Base-by-base conservation (phyloP, 2,329 filamentous ascomycete genomes). In the Ascochyta lentis region DNA sequence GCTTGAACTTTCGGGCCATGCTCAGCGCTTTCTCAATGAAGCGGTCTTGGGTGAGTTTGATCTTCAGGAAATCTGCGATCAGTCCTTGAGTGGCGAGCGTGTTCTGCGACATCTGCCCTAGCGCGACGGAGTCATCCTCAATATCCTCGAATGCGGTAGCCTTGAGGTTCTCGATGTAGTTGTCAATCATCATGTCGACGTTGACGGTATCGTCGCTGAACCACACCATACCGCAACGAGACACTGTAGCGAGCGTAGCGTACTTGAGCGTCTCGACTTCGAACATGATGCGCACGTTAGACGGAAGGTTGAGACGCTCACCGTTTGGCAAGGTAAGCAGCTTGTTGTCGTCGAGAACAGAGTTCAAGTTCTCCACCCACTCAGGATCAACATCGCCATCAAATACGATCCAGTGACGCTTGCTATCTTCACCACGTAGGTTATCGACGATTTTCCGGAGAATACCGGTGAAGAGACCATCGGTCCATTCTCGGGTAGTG, bases 161-260 rank as follows among this genome's bases (percentile, higher is more conserved):
- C 65, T 89, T 88, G 35, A 99, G 85, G 42, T 89, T 87, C 58
- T 95, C 87, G 48, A 99, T 85, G 70, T 99, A 97, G 77, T 98
- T 91, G 60, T 86, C 83, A 37, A 98, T 89, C 87, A 98, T 90
- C 90, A 99, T 96, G 63, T 85, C 85, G 1, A 94, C 86, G 29
- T 92, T 94, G 37, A 99, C 94, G 26, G 93, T 98, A 71, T 99
- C 96, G 69, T 97, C 94, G 73, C 92, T 99, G 79, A 98, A 99
- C 95, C 95, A 99, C 13, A 99, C 96, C 95, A 99, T 99, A 83
- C 95, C 95, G 75, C 95, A 99, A 79, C 95, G 92, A 87, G 91
- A 96, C 71, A 99, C 95, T n/a, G 95, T 99, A 52, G 95, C 95
- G 40, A 99, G 85, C 0, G 95, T 99, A 34, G 95, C 95, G 73